Evolutionary conservation across 176 grass and related monocot species (phyloP).

Genomic region (Aechmea fasciata): DNA sequence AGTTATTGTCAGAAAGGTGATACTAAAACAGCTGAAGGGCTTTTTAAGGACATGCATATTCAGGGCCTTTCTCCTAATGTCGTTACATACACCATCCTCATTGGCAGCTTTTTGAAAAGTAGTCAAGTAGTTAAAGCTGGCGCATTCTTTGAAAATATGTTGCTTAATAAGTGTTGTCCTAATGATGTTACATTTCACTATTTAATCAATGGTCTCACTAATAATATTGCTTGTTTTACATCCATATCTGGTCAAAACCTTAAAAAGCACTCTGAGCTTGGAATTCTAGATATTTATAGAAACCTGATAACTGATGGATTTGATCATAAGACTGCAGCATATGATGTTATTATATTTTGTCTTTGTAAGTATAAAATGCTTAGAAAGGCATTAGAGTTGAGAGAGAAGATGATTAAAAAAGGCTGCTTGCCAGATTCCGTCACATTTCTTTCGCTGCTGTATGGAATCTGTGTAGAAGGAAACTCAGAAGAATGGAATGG

Average conservation of each 20-base stretch:
- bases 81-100: slow-evolving; percentile 56
- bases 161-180: slow-evolving; percentile 52
- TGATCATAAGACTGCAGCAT: slow-evolving; percentile 43
- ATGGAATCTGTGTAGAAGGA: slow-evolving; percentile 71
- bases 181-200: slow-evolving; percentile 61
- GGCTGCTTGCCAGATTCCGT: slow-evolving; percentile 34
- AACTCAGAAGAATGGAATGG: slow-evolving; percentile 41
- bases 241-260: slow-evolving; percentile 12
- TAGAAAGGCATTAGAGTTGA: slow-evolving; percentile 50
- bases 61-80: slow-evolving; percentile 53
- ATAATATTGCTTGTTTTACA: slow-evolving; percentile 23
- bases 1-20: slow-evolving; percentile 52
- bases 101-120: slow-evolving; percentile 57
- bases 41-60: slow-evolving; percentile 45
- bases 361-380: slow-evolving; percentile 80
- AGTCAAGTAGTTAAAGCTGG: slow-evolving; percentile 31
- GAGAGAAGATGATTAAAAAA: slow-evolving; percentile 49
- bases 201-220: slow-evolving; percentile 59
- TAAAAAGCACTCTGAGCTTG: slow-evolving; percentile 29
- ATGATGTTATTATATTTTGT: slow-evolving; percentile 65
- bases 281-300: slow-evolving; percentile 42
- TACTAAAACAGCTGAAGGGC: slow-evolving; percentile 35
- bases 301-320: slow-evolving; percentile 46
- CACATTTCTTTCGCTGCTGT: slow-evolving; percentile 71
- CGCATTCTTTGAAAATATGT: slow-evolving; percentile 54